Evolutionary conservation across 768 basidiomycete genomes (phyloP).

Genomic region (Macrolepiota fuliginosa): DNA sequence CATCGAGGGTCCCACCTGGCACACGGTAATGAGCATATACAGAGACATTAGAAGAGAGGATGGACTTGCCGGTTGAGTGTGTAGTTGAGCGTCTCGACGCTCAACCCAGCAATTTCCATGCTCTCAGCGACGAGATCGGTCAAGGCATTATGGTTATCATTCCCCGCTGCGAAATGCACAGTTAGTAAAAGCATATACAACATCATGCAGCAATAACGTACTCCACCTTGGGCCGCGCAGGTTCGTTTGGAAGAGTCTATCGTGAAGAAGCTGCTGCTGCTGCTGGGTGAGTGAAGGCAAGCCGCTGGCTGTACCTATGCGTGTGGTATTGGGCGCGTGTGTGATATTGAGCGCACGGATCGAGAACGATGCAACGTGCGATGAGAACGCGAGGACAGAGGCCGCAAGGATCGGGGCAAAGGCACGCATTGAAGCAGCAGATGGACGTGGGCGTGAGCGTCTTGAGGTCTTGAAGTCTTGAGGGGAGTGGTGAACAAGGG

Average conservation of each 20-base stretch:
- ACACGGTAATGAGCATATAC: background rate
- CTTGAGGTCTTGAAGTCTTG: background rate
- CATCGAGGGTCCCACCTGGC: slow-evolving; percentile 30
- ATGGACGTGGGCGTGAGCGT: background rate
- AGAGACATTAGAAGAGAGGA: background rate
- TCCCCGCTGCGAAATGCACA: slow-evolving; percentile 21
- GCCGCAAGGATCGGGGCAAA: background rate
- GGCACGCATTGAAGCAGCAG: background rate
- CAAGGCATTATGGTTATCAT: slow-evolving; percentile 29
- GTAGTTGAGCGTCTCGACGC: slow-evolving; percentile 23
- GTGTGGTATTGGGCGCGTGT: background rate
- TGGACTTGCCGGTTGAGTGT: slow-evolving; percentile 20
- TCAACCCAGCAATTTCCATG: slow-evolving; percentile 24
- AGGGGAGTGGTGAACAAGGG: background rate
- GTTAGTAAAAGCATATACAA: background rate
- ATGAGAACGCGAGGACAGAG: background rate
- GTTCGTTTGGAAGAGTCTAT: slow-evolving; percentile 29
- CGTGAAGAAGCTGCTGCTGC: slow-evolving; percentile 22
- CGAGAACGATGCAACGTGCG: background rate
- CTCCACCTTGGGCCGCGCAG: slow-evolving; percentile 30
- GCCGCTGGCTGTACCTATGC: background rate
- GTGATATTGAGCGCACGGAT: no score
- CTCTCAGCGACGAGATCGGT: slow-evolving; percentile 21
- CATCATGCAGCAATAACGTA: slow-evolving; percentile 10
- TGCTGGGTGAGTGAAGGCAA: slow-evolving; percentile 14